Base-by-base conservation (phyloP, 768 basidiomycete genomes). In the Boletus rufocinnamomeus region DNA sequence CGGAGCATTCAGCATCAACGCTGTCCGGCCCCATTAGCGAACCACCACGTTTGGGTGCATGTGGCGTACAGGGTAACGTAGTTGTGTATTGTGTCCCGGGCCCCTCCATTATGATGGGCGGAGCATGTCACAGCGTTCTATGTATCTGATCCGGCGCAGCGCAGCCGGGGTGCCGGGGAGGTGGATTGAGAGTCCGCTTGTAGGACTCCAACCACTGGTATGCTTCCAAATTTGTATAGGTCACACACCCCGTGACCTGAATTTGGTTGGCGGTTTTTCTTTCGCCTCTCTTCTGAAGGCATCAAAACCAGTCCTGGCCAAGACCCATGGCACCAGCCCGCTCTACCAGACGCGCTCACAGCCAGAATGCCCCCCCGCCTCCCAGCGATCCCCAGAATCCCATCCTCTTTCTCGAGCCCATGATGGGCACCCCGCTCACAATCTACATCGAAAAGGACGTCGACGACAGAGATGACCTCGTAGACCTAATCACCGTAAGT, bases 321-420 rank as follows among this genome's bases (percentile, higher is more conserved):
- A 79, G 87, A 88, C 88, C 87, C 87, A 89, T 89, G 87, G 87
- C 87, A 89, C 87, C 87, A 77, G 82, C 82, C 71, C 86, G 85
- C 75, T 76, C 83, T 72, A 77, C 80, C 61, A 76, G 82, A 71
- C 84, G 81, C 73, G 70, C 74, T 70, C 79, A 80, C 59, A 61
- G 52, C 59, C 71, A 60, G 67, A 54, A 72, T 53, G 65, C 66
- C 27, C 69, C 60, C 57, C 72, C 61, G 58, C 58, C 64, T 0
- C 0, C 71, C 27, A 69, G 75, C 46, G 76, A 72, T 65, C 71
- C 74, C 60, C 68, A 75, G 61, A 76, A 77, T 62, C 69, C 67
- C 44, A 45, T 49, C n/a, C 79, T 93, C 55, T 94, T 94, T 69
- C 76, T 91, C 50, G 91, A 94, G 70, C 89, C 88, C 64, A 87